Conservation (phyloP, 306 rosid genomes). For the Lablab purpureus region DNA sequence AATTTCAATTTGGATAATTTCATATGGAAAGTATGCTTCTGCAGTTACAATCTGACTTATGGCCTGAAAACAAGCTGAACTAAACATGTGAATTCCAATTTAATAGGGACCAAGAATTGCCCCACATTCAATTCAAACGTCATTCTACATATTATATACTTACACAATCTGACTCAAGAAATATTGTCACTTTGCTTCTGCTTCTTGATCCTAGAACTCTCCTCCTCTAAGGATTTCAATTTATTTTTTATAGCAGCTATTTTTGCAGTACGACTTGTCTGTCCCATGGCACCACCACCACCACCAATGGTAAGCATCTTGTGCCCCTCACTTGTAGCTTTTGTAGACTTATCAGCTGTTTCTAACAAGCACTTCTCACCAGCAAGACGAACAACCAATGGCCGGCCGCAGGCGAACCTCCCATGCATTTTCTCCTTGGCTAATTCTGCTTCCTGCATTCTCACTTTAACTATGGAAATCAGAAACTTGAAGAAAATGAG, state of each 20-base stretch:
- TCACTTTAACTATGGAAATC: constrained; percentile 91
- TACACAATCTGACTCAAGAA: constrained; percentile 43
- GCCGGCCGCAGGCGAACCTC: constrained; percentile 85
- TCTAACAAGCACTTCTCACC: constrained; percentile 62
- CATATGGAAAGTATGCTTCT: not conserved
- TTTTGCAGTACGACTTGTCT: constrained; percentile 73
- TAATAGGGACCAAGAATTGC: constrained; percentile 15
- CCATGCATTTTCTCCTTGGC: constrained; percentile 99
- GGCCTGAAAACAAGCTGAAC: not conserved
- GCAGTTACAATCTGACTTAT: constrained; percentile 3
- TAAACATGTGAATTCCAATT: constrained; percentile 25
- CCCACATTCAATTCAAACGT: constrained; percentile 32
- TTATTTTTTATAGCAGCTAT: constrained; percentile 97
- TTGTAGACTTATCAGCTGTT: constrained; percentile 53
- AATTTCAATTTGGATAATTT: not conserved
- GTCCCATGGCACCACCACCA: constrained; percentile 49
- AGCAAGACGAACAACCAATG: constrained; percentile 84
- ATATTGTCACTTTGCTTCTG: constrained; percentile 65
- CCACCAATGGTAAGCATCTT: constrained; percentile 57
- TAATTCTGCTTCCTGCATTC: constrained; percentile 95
- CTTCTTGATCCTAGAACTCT: constrained; percentile 68
- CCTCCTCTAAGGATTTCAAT: constrained; percentile 82
- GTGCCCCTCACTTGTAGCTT: constrained; percentile 53
- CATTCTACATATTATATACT: constrained; percentile 19
- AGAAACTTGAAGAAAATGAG: constrained; percentile 56